These are phyloP conservation scores for Ascochyta rabiei DNA, from an alignment of 2,329 filamentous ascomycete genomes.

Conservation along the genomic window DNA sequence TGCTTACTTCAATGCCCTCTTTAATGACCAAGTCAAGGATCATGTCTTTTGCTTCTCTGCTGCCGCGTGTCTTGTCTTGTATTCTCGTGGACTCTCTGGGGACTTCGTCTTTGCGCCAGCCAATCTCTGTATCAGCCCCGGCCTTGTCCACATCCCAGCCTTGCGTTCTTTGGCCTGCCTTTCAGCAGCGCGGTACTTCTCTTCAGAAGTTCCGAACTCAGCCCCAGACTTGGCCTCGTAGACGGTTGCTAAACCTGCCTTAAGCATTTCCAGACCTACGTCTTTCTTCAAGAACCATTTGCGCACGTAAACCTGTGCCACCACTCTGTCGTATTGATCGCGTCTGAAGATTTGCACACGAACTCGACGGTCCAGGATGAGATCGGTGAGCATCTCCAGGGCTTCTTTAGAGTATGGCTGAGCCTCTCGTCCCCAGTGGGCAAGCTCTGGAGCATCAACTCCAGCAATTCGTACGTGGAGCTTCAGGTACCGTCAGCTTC, in stretches of 20 bases:
- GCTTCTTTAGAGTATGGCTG: slow-evolving; percentile 87
- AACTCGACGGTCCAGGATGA: slow-evolving; percentile 74
- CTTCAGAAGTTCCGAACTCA: slow-evolving; percentile 77
- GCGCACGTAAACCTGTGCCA: slow-evolving; percentile 82
- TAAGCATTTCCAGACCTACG: slow-evolving; percentile 89
- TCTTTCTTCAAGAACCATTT: slow-evolving; percentile 72
- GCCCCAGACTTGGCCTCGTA: slow-evolving; percentile 91
- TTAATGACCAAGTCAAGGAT: slow-evolving; percentile 8
- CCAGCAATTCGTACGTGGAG: slow-evolving; percentile 90
- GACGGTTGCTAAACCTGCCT: slow-evolving; percentile 80
- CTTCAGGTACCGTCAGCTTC: slow-evolving; percentile 52
- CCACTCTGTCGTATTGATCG: slow-evolving; percentile 91
- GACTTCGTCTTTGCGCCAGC: slow-evolving; percentile 58
- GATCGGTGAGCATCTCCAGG: slow-evolving; percentile 75
- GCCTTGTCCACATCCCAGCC: slow-evolving; percentile 70
- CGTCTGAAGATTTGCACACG: slow-evolving; percentile 81
- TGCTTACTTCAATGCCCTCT: not conserved
- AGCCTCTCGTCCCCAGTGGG: slow-evolving; percentile 87
- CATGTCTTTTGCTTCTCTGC: slow-evolving; percentile 46
- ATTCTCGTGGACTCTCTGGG: slow-evolving; percentile 83
- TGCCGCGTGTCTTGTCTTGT: slow-evolving; percentile 69
- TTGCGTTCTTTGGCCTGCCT: slow-evolving; percentile 52
- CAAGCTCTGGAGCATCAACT: slow-evolving; percentile 88
- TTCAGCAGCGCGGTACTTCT: slow-evolving; percentile 70
- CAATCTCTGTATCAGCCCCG: slow-evolving; percentile 48